A percentile compares a stretch with the other conserved stretches of the same genome.
phyloP scores from a whole-genome alignment of 176 grass and related monocot species.

The Musa schizocarpa region DNA sequence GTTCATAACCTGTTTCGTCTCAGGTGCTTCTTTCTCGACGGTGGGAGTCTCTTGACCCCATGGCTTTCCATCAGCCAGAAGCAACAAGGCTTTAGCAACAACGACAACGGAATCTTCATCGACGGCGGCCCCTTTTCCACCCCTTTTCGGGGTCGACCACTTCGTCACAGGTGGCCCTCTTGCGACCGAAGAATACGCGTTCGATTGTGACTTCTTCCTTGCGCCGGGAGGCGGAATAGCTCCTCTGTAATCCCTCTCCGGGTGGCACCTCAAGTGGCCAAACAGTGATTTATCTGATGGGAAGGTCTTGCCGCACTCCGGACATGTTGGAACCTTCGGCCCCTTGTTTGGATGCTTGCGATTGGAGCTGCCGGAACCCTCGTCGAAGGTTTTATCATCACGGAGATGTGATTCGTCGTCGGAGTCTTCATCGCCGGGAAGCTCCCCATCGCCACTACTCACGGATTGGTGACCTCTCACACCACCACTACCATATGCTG shows the following conservation, averaged over 20 bases:
- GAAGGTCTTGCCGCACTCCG: constrained; percentile 8
- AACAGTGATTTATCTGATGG: not conserved
- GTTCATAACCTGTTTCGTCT: too few relatives aligned
- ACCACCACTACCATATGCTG: too few relatives aligned
- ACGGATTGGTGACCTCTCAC: too few relatives aligned
- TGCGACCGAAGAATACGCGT: not conserved
- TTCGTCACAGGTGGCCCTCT: not conserved
- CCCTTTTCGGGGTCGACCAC: not conserved
- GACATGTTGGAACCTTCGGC: not conserved
- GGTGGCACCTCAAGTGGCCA: constrained; percentile 6
- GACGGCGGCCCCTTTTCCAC: not conserved
- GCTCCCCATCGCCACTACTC: too few relatives aligned
- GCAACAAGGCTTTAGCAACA: not conserved
- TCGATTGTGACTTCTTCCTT: not conserved
- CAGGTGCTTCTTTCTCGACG: not conserved
- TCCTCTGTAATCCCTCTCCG: not conserved
- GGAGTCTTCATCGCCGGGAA: too few relatives aligned
- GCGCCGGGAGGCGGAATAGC: not conserved
- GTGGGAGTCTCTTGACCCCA: not conserved
- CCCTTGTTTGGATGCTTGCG: not conserved
- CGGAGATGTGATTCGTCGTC: too few relatives aligned
- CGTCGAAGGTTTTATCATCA: too few relatives aligned
- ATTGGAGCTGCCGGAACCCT: too few relatives aligned
- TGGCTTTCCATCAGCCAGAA: not conserved
- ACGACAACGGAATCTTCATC: not conserved